phyloP scores from a whole-genome alignment of 768 basidiomycete species.

The Russula ochroleuca region DNA sequence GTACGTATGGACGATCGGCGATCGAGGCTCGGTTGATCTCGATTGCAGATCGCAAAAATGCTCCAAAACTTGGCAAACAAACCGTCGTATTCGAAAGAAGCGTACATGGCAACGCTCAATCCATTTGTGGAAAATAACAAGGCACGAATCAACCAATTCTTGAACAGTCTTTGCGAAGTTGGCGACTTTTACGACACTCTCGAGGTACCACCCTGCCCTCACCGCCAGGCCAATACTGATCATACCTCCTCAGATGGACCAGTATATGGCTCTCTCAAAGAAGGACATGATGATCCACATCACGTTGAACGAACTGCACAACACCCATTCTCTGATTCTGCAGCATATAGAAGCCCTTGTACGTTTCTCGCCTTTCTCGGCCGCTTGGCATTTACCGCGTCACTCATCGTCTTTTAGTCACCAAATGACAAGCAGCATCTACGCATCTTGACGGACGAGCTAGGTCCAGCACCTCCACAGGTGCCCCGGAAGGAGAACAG shows the following conservation, averaged over 20 bases:
- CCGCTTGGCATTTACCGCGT: neutral
- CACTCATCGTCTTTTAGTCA: conserved; percentile 49
- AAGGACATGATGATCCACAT: conserved; percentile 98
- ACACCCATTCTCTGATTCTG: conserved; percentile 91
- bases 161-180: conserved; percentile 96
- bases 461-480: conserved; percentile 88
- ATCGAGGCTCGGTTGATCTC: neutral
- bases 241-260: conserved; percentile 78
- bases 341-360: conserved; percentile 96
- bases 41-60: conserved; percentile 93
- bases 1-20: conserved; percentile 35
- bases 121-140: conserved; percentile 99
- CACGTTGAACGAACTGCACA: conserved; percentile 97
- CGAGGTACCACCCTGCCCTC: conserved; percentile 52
- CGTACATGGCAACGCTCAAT: conserved; percentile 97
- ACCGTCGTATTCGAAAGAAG: conserved; percentile 95
- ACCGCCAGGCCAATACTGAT: neutral
- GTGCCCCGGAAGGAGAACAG: conserved; percentile 98
- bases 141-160: conserved; percentile 92
- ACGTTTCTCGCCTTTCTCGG: conserved; percentile 39
- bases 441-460: conserved; percentile 93
- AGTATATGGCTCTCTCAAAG: conserved; percentile 99
- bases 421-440: conserved; percentile 98
- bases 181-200: conserved; percentile 99
- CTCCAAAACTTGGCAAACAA: conserved; percentile 98